Percentiles rank a stretch among this genome's conserved stretches.
Conservation (phyloP, 176 grass and related monocot genomes). For the Canna indica region DNA sequence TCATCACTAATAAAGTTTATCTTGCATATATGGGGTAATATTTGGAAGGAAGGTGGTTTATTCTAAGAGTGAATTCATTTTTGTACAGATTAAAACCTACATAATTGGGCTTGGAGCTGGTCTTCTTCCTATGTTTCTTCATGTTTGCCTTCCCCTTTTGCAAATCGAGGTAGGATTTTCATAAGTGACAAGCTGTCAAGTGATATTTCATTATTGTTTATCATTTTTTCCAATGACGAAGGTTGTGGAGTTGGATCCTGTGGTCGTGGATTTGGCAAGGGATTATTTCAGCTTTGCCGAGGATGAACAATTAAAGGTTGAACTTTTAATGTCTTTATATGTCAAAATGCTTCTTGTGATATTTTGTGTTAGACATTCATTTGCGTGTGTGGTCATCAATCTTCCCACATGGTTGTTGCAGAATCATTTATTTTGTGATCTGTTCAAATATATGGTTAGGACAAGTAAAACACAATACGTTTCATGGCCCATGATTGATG, state of each 20-base stretch:
- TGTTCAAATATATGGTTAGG: no score
- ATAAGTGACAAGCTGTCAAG: background rate
- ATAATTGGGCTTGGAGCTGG: constrained; percentile 89
- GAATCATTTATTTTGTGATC: background rate
- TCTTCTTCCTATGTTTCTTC: constrained; percentile 95
- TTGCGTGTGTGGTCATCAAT: background rate
- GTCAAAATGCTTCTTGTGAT: background rate
- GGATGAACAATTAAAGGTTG: constrained; percentile 73
- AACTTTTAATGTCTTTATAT: background rate
- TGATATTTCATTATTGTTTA: background rate
- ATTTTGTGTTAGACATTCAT: background rate
- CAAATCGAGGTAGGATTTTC: constrained; percentile 55
- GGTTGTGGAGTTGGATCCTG: constrained; percentile 83
- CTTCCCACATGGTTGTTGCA: background rate
- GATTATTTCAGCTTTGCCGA: constrained; percentile 62
- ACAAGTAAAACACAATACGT: no score
- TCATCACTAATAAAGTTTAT: background rate
- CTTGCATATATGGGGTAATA: background rate
- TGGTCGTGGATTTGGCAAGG: constrained; percentile 61
- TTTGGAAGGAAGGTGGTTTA: constrained; percentile 2
- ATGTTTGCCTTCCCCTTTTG: constrained; percentile 65
- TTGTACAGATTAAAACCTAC: constrained; percentile 50
- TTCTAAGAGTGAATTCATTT: constrained; percentile 3
- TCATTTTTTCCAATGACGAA: constrained; percentile 25
- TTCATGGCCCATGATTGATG: no score